Conservation (phyloP, 2,329 filamentous ascomycete genomes). For the Dactylellina parvicollis region DNA sequence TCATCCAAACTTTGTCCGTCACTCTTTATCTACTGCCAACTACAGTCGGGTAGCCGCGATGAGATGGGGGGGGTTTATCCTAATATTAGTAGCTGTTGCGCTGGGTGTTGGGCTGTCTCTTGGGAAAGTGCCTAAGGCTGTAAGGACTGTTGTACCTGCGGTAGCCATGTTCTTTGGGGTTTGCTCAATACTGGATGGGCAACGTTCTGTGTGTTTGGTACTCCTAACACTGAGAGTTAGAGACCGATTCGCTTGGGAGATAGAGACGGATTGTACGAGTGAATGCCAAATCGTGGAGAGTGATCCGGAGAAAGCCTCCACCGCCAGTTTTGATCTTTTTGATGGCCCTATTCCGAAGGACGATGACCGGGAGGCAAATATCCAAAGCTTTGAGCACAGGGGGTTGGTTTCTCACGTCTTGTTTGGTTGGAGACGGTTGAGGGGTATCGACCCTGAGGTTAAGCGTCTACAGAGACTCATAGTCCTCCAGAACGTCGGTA, state of each 20-base stretch:
- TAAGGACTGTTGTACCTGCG: conserved; percentile 12
- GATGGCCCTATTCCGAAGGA: conserved; percentile 43
- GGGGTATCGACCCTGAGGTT: conserved; percentile 39
- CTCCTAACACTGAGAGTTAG: conserved; percentile 21
- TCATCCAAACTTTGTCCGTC: conserved; percentile 84
- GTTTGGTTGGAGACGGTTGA: conserved; percentile 27
- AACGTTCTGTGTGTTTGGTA: conserved; percentile 37
- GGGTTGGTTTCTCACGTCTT: conserved; percentile 27
- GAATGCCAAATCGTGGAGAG: conserved; percentile 17
- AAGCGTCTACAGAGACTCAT: conserved; percentile 36
- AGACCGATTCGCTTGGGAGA: conserved; percentile 46
- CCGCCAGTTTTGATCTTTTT: conserved; percentile 34
- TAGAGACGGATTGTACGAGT: conserved; percentile 24
- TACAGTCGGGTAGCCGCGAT: conserved; percentile 69
- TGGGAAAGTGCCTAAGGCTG: conserved; percentile 20
- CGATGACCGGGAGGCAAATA: conserved; percentile 21
- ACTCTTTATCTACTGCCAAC: conserved; percentile 83
- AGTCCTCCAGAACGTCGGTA: conserved; percentile 36
- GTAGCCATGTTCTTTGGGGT: conserved; percentile 27
- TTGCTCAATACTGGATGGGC: conserved; percentile 34
- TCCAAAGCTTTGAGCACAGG: conserved; percentile 19
- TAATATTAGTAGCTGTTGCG: conserved; percentile 24
- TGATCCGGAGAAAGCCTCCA: conserved; percentile 44
- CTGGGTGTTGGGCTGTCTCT: conserved; percentile 29
- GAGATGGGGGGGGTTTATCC: conserved; percentile 34